Evolutionary conservation across 2,329 filamentous ascomycete species (phyloP), one percentile per base, ranked within the genome.

Genomic region (Pseudogymnoascus sp.): DNA sequence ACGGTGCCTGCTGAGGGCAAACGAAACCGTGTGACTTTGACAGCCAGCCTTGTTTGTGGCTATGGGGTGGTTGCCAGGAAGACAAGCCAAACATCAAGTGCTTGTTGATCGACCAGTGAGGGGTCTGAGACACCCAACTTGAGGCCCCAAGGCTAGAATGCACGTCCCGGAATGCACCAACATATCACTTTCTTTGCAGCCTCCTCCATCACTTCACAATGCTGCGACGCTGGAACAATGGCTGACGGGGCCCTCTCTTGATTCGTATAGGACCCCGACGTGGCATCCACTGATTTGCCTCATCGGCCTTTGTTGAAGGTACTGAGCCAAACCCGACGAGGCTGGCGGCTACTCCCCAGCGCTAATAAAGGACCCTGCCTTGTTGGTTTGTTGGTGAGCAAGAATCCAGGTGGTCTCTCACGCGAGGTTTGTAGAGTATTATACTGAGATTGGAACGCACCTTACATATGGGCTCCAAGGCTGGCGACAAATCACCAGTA

Each of bases 241-340:
- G 37, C 37, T 16, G 29, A 11, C n/a, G 33, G n/a, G 33, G 29
- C 29, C 29, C 33, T 35, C 29, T 56, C 47, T 56, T n/a, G 11
- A 56, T 56, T 56, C n/a, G 50, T 56, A 35, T 19, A 19, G n/a
- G 29, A 14, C 11, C 29, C 50, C 24, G n/a, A 56, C 50, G 50
- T 56, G 50, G 50, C 50, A 56, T 56, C 11, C 16, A 7, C 4
- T 35, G 50, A 56, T 56, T 56, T 11, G 50, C 7, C n/a, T 47
- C 13, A 13, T 26, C 2, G 44, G 38, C 73, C 81, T 56, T 16
- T 77, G 88, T 56, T 83, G 81, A 1, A 21, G 29, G 16, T 16
- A 33, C 29, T 21, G 50, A 5, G 50, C 16, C 6, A 11, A 35
- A 33, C 33, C 29, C n/a, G 11, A 56, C 16, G 13, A 56, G 50